Conservation (phyloP, 495 filamentous ascomycete species). For the Hypoxylon intermedium region DNA sequence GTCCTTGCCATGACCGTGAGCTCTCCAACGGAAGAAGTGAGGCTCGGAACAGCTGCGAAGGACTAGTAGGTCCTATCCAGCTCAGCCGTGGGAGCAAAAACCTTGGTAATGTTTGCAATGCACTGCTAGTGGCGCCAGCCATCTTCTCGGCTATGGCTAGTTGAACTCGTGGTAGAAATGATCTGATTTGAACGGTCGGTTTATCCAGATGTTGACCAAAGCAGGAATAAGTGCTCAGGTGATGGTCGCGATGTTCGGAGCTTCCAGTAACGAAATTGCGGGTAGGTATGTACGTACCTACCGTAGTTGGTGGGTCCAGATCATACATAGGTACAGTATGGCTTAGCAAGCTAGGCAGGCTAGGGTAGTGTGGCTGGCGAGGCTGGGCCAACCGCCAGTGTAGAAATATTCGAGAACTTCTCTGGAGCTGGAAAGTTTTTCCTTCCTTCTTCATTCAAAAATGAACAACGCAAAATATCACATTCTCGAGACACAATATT, state of each 20-base stretch:
- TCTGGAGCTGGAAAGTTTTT: slow-evolving; percentile 15
- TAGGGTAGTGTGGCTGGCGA: slow-evolving; percentile 4
- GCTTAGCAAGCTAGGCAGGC: slow-evolving; percentile 7
- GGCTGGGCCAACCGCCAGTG: slow-evolving; percentile 3
- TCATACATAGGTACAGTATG: slow-evolving; percentile 6
- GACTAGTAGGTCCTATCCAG: slow-evolving; percentile 51
- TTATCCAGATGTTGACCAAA: not conserved
- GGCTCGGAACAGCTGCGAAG: slow-evolving; percentile 34
- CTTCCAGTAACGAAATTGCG: too few species aligned
- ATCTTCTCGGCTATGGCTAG: slow-evolving; percentile 22
- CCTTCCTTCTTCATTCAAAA: slow-evolving; percentile 48
- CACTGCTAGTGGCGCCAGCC: slow-evolving; percentile 41
- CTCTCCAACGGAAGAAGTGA: slow-evolving; percentile 33
- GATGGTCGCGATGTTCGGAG: slow-evolving; percentile 35
- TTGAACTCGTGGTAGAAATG: not conserved
- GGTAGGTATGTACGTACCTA: too few species aligned
- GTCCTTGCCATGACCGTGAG: slow-evolving; percentile 19
- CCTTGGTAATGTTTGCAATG: slow-evolving; percentile 50
- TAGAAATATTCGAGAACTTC: slow-evolving; percentile 38
- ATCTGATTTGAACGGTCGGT: not conserved
- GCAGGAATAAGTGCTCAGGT: too few species aligned
- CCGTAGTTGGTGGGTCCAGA: not conserved
- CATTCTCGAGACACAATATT: slow-evolving; percentile 58
- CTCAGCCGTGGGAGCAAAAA: slow-evolving; percentile 63
- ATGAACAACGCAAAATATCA: slow-evolving; percentile 62